Conservation (phyloP, 116 monocot species). For the Dioscorea cayenensis region DNA sequence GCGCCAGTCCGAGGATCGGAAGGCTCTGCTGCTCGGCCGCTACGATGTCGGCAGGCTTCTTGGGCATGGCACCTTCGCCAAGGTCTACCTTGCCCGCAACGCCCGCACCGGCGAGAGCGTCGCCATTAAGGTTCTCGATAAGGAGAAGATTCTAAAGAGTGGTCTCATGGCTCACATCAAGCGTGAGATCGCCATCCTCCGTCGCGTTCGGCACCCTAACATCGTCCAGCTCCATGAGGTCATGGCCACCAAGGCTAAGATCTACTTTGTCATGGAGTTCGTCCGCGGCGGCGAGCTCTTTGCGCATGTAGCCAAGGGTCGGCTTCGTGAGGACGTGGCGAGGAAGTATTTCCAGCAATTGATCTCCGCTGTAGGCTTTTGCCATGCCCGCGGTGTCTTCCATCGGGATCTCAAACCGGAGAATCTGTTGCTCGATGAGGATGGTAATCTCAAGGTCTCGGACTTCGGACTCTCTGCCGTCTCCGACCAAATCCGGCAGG, state of each 20-base stretch:
- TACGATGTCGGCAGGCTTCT: slow-evolving; percentile 63
- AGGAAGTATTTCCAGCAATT: slow-evolving; percentile 71
- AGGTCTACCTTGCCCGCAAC: slow-evolving; percentile 59
- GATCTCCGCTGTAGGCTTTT: slow-evolving; percentile 65
- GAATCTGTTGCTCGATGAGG: slow-evolving; percentile 69
- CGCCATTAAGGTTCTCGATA: slow-evolving; percentile 72
- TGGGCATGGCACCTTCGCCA: slow-evolving; percentile 78
- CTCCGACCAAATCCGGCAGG: slow-evolving; percentile 24
- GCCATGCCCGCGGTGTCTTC: slow-evolving; percentile 77
- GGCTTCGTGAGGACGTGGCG: slow-evolving; percentile 52
- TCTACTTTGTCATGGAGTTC: slow-evolving; percentile 87
- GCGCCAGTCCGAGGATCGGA: background rate
- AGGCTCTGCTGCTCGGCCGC: slow-evolving; percentile 30
- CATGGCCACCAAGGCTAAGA: slow-evolving; percentile 76
- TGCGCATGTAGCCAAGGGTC: slow-evolving; percentile 54
- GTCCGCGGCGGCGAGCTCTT: slow-evolving; percentile 83
- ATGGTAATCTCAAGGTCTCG: slow-evolving; percentile 72
- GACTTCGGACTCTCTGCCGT: slow-evolving; percentile 72
- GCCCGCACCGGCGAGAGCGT: slow-evolving; percentile 26
- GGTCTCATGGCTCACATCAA: slow-evolving; percentile 61
- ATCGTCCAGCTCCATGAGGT: slow-evolving; percentile 76
- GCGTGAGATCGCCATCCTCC: slow-evolving; percentile 68
- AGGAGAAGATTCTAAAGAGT: slow-evolving; percentile 50
- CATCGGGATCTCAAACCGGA: slow-evolving; percentile 91
- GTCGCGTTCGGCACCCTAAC: slow-evolving; percentile 69